These are phyloP conservation scores for Penicillium decumbens DNA, from an alignment of 2,329 filamentous ascomycete species.

Conservation along the genomic window DNA sequence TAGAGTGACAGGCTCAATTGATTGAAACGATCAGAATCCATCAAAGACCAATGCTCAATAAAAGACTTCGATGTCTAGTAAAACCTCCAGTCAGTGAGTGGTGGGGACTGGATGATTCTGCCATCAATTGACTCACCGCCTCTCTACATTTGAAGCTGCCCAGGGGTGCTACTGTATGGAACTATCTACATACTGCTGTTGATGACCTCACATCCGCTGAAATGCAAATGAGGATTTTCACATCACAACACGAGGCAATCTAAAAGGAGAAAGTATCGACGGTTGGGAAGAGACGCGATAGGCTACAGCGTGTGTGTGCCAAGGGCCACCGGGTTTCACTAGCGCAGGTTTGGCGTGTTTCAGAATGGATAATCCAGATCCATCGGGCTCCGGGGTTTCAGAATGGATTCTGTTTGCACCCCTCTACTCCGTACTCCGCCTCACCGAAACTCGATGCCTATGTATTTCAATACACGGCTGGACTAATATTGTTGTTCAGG, in stretches of 20 bases:
- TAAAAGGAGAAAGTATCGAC: conserved; percentile 10
- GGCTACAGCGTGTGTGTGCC: conserved; percentile 4
- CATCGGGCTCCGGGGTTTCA: conserved; percentile 26
- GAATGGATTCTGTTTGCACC: conserved; percentile 5
- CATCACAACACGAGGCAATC: conserved; percentile 1
- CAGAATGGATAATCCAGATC: conserved; percentile 21
- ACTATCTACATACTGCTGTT: too few species aligned
- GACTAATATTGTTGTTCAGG: neutral
- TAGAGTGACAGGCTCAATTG: neutral
- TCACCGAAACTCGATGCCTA: neutral
- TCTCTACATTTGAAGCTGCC: too few species aligned
- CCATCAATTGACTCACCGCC: too few species aligned
- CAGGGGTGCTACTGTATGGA: too few species aligned
- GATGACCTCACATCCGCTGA: neutral
- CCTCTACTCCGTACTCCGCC: neutral
- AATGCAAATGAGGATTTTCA: neutral
- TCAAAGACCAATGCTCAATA: too few species aligned
- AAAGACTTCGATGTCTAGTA: too few species aligned
- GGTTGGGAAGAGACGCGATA: neutral
- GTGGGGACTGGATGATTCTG: too few species aligned
- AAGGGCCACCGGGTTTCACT: conserved; percentile 19
- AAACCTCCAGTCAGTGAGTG: too few species aligned
- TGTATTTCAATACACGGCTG: neutral
- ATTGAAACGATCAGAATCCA: neutral
- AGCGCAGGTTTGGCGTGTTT: conserved; percentile 29